Evolutionary conservation across 2,329 filamentous ascomycete species (phyloP), one percentile per base, ranked within the genome.

Genomic region (Ophiostoma ulmi): DNA sequence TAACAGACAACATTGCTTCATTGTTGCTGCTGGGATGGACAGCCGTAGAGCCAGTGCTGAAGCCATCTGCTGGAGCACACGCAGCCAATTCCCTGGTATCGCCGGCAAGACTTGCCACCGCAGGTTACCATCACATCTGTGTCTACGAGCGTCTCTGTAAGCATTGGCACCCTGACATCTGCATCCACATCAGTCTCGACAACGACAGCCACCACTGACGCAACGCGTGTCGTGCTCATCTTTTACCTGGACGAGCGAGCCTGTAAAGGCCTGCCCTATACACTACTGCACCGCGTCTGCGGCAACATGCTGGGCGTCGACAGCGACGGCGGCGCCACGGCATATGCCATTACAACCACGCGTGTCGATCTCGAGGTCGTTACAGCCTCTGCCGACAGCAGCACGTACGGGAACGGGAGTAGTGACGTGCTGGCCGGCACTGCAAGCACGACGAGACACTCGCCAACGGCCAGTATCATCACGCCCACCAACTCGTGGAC

Each of bases 281-380:
- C 44, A 17, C 44, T 58, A 22, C 52, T 58, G n/a, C 52, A 55
- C 52, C 52, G 52, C 52, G n/a, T 58, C 52, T 58, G 52, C 52
- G 20, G n/a, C 6, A 58, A 58, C n/a, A 10, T 58, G 13, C 52
- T 58, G 3, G 52, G 52, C 22, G 52, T 58, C 11, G 52, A 58
- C 52, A 26, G n/a, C 22, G 52, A 26, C 11, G 52, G 22, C 44
- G 11, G 52, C 8, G 52, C 52, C 52, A 58, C 52, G n/a, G n/a
- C 52, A 4, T 58, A 58, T 58, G 52, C 52, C 52, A 58, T 58
- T 26, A 58, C n/a, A 8, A 58, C 52, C 52, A 58, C n/a, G 22
- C 52, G 52, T 22, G n/a, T 26, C 22, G 52, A 58, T 22, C 22
- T 58, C n/a, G 52, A 58, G n/a, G 52, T 58, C n/a, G 52, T 58